Percentiles rank a stretch among this genome's conserved stretches.
These are phyloP conservation scores for Botrytis hyacinthi DNA, from an alignment of 2,329 filamentous ascomycete species.

Conservation along the genomic window DNA sequence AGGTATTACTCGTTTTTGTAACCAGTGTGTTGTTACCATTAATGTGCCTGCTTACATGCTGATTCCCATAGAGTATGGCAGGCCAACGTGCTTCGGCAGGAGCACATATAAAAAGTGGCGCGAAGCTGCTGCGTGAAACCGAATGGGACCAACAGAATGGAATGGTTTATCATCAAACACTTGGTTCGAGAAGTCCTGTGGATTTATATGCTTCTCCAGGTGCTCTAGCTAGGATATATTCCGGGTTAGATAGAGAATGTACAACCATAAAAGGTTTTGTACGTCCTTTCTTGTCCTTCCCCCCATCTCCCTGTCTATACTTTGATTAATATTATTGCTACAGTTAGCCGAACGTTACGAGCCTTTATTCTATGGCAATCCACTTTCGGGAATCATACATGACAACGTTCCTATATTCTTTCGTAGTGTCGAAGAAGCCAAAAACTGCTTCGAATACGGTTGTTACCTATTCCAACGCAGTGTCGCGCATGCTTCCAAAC, in stretches of 20 bases:
- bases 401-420: background rate
- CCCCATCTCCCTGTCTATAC: background rate
- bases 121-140: conserved; percentile 25
- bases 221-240: background rate
- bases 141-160: conserved; percentile 17
- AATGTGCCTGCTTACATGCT: conserved; percentile 6
- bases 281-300: background rate
- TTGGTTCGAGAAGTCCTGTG: background rate
- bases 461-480: conserved; percentile 15
- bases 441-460: conserved; percentile 15
- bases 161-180: background rate
- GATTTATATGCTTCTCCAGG: background rate
- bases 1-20: conserved; percentile 21
- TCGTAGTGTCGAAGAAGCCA: background rate
- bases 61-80: conserved; percentile 25
- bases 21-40: background rate
- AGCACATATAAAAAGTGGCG: conserved; percentile 24
- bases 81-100: conserved; percentile 20
- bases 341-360: background rate
- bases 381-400: background rate
- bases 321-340: background rate
- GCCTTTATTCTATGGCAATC: background rate
- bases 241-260: background rate
- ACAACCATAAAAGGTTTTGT: background rate
- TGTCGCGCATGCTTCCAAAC: background rate